Base-by-base conservation (phyloP, 192 early-diverging fungal genomes). In the Entomortierella beljakovae region DNA sequence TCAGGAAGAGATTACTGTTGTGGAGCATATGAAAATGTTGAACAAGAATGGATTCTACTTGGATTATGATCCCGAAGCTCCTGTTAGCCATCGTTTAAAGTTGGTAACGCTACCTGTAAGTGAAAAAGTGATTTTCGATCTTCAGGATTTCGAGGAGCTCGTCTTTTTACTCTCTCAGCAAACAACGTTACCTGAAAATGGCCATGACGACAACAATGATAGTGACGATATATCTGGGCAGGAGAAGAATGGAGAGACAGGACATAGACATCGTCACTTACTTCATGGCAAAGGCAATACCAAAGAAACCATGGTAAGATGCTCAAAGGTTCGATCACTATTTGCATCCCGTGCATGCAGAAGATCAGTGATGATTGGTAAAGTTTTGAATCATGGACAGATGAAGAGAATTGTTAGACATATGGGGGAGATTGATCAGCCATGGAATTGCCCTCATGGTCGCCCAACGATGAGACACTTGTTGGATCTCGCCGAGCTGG, bases 371-470 rank as follows among this genome's bases (percentile, higher is more conserved):
- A 98, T 98, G 96, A 96, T 99, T 75, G 98, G 98, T 3, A 88
- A 92, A 65, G 76, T 91, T 37, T 72, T 99, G 64, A 88, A 88
- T 11, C 64, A 76, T 42, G 59, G 70, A 6, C 84, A 93, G 61
- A 98, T 98, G 96, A 72, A 65, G 28, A 86, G 88, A 70, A 95
- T 99, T 67, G 88, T 98, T 2, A 59, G 64, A 20, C 86, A 95
- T 71, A 89, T 99, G 87, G 89, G 92, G 34, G 85, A 87, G 25
- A 92, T 98, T 80, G 88, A 96, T 38, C 96, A 97, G 66, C 98
- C 98, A 13, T 99, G 98, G 95, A 98, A 99, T 74, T 98, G 96
- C 68, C 98, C 98, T 22, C 98, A 99, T 71, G 98, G 98, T 2
- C 75, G 98, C 6, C 98, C 98, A 0, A 97, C 97, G 1, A 95